These are phyloP conservation scores for Saccharomyces pastorianus DNA, from an alignment of 1,139 yeast genomes.

Conservation along the genomic window DNA sequence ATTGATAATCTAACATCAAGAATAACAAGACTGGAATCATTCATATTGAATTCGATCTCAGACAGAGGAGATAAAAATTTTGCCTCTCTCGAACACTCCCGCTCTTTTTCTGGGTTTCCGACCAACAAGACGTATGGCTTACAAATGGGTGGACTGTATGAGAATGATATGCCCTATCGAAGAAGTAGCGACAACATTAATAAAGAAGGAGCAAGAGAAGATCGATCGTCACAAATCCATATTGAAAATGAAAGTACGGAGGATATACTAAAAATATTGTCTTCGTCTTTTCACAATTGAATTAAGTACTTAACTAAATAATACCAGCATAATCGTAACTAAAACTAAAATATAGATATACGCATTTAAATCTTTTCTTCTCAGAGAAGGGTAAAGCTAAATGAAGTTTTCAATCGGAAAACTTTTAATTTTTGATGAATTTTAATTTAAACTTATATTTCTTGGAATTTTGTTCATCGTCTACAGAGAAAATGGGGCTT, in stretches of 20 bases:
- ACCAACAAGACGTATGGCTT: neutral
- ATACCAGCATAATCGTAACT: conserved; percentile 4
- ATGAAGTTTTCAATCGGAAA: neutral
- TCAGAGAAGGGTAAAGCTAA: neutral
- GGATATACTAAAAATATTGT: neutral
- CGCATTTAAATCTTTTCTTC: neutral
- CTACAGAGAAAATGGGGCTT: conserved; percentile 38
- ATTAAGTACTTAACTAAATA: neutral
- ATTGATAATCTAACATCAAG: neutral
- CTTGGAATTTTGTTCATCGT: conserved; percentile 42
- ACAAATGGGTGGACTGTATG: neutral
- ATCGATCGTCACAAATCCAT: neutral
- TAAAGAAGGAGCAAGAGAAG: neutral
- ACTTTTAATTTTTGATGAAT: conserved; percentile 19
- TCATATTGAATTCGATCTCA: neutral
- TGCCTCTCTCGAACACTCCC: neutral
- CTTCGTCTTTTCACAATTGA: neutral
- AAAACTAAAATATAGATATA: neutral
- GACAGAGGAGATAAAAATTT: neutral
- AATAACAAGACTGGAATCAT: neutral
- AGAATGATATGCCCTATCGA: neutral
- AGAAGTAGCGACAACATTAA: neutral
- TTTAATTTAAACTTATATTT: conserved; percentile 36
- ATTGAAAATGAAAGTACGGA: neutral
- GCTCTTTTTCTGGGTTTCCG: neutral